Base-by-base conservation (phyloP, 371 early-diverging fungal genomes). In the Mortierella polycephala region DNA sequence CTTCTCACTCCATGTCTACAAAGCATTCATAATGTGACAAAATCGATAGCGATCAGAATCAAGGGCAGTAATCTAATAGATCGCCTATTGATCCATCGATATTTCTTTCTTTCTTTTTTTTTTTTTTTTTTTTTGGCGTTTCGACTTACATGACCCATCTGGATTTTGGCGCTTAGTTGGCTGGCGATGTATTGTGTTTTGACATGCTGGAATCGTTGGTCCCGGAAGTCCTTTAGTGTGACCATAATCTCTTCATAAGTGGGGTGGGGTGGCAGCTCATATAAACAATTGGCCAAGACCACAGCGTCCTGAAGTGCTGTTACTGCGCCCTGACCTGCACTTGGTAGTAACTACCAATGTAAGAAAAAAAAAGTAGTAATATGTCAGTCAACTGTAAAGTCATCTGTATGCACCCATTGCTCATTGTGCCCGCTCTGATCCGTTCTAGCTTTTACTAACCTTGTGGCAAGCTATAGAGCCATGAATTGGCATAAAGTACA, bases 271-370 rank as follows among this genome's bases (percentile, higher is more conserved):
- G 10, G 9, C 12, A 63, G 40, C 1, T 62, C 70, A 20, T 69
- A 69, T 5, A 69, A n/a, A 44, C 63, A 69, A 20, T 69, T 69
- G 18, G 64, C 64, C 8, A 69, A 23, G 1, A 69, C 10, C 16
- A 53, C 59, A 0, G 70, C 45, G 44, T 63, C 64, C 53, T 69
- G 70, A 39, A 69, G 10, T 4, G 70, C 64, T 16, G 46, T 69
- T 21, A 69, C 64, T 0, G 58, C 57, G 7, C 65, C 65, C n/a
- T 65, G 65, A 39, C 69, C 69, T 13, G 69, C 55, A 30, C 62
- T 57, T 5, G 62, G 62, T 9, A 62, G 62, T 11, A 62, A 11
- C 62, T 69, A 39, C 45, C 30, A n/a, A 14, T 30, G 30, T 42
- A 6, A 58, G 6, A 55, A 30, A 44, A 23, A 46, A 44, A n/a